A percentile compares a stretch with the other conserved stretches of the same genome.
Conservation (phyloP, 2,329 filamentous ascomycete genomes). For the Macrophomina phaseolina region DNA sequence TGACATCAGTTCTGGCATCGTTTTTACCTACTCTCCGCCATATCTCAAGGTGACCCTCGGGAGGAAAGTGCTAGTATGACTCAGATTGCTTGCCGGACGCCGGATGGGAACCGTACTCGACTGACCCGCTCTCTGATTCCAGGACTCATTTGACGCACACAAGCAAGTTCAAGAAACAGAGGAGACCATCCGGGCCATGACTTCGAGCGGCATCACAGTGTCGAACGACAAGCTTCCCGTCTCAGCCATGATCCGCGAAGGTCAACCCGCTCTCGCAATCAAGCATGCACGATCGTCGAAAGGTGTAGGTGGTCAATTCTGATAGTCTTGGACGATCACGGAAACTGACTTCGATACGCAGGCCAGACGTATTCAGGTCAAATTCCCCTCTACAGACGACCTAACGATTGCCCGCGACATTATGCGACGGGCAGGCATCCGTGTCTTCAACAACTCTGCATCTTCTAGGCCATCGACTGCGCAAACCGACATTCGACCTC, state of each 20-base stretch:
- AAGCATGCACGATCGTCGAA: conserved; percentile 46
- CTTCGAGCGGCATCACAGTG: conserved; percentile 34
- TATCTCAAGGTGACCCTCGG: conserved; percentile 27
- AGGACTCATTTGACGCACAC: conserved; percentile 40
- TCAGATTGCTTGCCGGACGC: background rate
- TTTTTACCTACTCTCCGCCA: conserved; percentile 38
- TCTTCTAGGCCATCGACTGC: background rate
- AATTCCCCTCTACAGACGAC: conserved; percentile 46
- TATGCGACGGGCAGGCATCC: background rate
- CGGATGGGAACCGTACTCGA: background rate
- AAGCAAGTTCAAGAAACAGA: conserved; percentile 34
- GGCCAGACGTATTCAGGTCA: conserved; percentile 53
- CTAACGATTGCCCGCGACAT: conserved; percentile 40
- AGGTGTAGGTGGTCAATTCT: conserved; percentile 38
- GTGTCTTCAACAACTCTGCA: no score
- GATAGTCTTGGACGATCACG: background rate
- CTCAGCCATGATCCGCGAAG: conserved; percentile 47
- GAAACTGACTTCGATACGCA: conserved; percentile 29
- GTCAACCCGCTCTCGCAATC: conserved; percentile 46
- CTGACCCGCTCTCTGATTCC: background rate
- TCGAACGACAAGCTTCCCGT: conserved; percentile 50
- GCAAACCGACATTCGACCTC: background rate
- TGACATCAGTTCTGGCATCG: background rate
- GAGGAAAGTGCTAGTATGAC: conserved; percentile 29
- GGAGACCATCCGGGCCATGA: conserved; percentile 32